These are phyloP conservation scores for Endocarpon pusillum DNA, from an alignment of 495 filamentous ascomycete genomes.

Conservation along the genomic window DNA sequence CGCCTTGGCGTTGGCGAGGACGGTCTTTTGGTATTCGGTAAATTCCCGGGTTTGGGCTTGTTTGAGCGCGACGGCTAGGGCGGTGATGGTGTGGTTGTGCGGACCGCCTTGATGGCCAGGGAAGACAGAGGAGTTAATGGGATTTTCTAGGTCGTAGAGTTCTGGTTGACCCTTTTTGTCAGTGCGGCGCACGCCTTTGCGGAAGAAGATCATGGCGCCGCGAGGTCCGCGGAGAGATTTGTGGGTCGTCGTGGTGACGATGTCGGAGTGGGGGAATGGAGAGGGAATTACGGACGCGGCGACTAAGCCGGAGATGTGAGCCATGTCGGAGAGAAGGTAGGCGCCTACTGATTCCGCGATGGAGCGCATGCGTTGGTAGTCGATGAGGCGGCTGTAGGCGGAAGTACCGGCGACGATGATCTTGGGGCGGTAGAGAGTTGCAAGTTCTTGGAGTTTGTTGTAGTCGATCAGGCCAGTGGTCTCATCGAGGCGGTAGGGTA, in stretches of 20 bases:
- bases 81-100: constrained; percentile 98
- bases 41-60: constrained; percentile 87
- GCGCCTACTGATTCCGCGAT: constrained; percentile 83
- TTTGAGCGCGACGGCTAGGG: constrained; percentile 80
- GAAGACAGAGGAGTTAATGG: constrained; percentile 94
- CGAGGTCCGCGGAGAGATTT: constrained; percentile 90
- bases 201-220: constrained; percentile 96
- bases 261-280: constrained; percentile 78
- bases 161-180: constrained; percentile 76
- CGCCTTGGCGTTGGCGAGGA: constrained; percentile 77
- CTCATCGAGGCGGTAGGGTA: constrained; percentile 86
- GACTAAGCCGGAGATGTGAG: constrained; percentile 90
- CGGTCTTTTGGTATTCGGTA: constrained; percentile 70
- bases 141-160: constrained; percentile 79
- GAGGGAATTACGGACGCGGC: constrained; percentile 78
- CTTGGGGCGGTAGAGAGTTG: constrained; percentile 78
- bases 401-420: constrained; percentile 89
- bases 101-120: constrained; percentile 97
- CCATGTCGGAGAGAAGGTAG: constrained; percentile 90
- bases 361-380: constrained; percentile 73
- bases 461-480: constrained; percentile 90
- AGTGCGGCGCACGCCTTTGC: constrained; percentile 69
- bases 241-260: constrained; percentile 97
- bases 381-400: constrained; percentile 86
- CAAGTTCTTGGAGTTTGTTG: constrained; percentile 67